Conservation (phyloP, 306 rosid genomes). For the Alnus glutinosa region DNA sequence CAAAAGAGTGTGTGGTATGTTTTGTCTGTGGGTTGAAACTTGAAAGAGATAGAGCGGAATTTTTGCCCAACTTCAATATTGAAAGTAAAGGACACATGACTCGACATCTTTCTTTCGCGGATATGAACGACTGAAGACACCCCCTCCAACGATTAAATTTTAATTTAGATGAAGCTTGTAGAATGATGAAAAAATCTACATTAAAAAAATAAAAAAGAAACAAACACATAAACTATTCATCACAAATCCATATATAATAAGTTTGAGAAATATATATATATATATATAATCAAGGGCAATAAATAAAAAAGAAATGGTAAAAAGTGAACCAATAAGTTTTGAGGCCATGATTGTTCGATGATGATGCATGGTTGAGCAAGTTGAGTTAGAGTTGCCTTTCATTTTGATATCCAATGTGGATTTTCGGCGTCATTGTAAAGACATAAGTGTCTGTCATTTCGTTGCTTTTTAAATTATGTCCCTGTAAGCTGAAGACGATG, state of each 20-base stretch:
- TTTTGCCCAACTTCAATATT: slow-evolving; percentile 29
- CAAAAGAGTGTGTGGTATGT: slow-evolving; percentile 30
- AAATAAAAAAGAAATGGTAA: no score
- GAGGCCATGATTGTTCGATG: neutral
- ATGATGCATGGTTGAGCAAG: no score
- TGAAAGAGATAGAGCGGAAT: slow-evolving; percentile 37
- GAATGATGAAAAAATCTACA: no score
- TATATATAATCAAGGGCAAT: no score
- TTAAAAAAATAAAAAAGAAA: no score
- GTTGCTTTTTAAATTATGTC: neutral
- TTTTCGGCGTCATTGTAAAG: slow-evolving; percentile 21
- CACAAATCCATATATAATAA: neutral
- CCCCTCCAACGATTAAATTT: slow-evolving; percentile 3
- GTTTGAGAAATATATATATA: no score
- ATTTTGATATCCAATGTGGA: neutral
- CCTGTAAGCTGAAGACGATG: slow-evolving; percentile 13
- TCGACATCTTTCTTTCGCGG: slow-evolving; percentile 20
- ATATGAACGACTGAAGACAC: neutral
- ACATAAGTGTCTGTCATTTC: slow-evolving; percentile 16
- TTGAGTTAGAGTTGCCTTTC: neutral
- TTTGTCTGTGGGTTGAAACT: slow-evolving; percentile 26
- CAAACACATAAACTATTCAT: neutral
- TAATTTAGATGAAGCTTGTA: neutral
- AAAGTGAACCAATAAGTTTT: no score
- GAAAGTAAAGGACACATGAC: slow-evolving; percentile 32